Conservation (phyloP, 306 rosid species). For the Fragaria nilgerrensis region DNA sequence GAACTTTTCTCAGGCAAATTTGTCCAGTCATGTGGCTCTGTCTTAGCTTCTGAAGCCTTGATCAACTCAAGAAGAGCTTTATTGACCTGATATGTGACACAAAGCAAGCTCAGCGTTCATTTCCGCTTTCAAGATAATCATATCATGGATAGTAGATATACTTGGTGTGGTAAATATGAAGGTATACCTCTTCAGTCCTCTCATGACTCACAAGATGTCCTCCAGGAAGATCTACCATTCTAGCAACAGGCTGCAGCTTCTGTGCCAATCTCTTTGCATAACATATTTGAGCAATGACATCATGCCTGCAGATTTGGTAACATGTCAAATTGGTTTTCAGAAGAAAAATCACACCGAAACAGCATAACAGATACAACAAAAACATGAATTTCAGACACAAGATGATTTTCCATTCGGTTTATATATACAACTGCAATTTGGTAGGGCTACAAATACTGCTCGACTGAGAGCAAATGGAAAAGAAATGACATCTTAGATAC, state of each 20-base stretch:
- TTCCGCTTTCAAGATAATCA: constrained; percentile 16
- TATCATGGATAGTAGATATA: not conserved
- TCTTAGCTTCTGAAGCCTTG: constrained; percentile 58
- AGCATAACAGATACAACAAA: not conserved
- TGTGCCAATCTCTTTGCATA: constrained; percentile 76
- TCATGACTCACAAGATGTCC: constrained; percentile 97
- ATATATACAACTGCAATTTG: not conserved
- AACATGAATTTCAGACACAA: not conserved
- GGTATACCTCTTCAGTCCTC: constrained; percentile 74
- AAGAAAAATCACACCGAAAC: not conserved
- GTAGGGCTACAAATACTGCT: not conserved
- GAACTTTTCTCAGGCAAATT: constrained; percentile 54
- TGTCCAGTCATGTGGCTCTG: constrained; percentile 73
- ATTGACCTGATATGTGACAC: constrained; percentile 61
- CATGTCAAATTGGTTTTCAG: constrained; percentile 15
- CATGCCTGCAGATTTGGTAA: constrained; percentile 51
- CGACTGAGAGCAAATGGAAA: not conserved
- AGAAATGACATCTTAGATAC: not conserved
- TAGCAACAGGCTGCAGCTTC: constrained; percentile 76
- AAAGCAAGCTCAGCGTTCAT: constrained; percentile 14
- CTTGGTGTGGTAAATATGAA: not conserved
- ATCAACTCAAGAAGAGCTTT: constrained; percentile 76
- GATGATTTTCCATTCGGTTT: not conserved
- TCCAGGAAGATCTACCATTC: constrained; percentile 93
- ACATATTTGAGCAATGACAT: constrained; percentile 80